Evolutionary conservation across 441 rosid species (phyloP), one percentile per base, ranked within the genome.

Genomic region (Arabidopsis lyrata): DNA sequence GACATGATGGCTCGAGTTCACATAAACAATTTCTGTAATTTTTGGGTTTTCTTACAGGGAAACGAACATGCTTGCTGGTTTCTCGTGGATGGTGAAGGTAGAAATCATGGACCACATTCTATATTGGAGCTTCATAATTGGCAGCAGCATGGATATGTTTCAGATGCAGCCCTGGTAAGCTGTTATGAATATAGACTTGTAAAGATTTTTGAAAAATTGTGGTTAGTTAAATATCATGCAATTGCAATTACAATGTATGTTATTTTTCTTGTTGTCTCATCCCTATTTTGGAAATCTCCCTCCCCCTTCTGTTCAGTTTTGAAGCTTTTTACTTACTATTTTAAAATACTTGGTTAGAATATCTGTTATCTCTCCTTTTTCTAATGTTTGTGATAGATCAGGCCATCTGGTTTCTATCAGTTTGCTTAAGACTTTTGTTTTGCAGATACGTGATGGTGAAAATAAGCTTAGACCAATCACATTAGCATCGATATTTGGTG

Each of bases 41-140:
- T 64, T 45, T 67, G 20, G 59, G 20, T 61, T 60, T 75, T 69
- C 48, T 77, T 76, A 60, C 79, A 96, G 98, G 83, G 86, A 68
- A 83, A 70, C 59, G 88, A 86, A 72, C 90, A 77, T 68, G 74
- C 86, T 68, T 86, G 95, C 83, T 96, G 97, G 99, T 85, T 89
- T 75, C 79, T 85, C 83, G 90, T 93, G 80, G 97, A 88, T 78
- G 83, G 70, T 54, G 82, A 83, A 68, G 90, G 95, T 67, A 85
- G 50, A 74, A 86, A 86, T 76, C 96, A 85, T 71, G 98, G 98
- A 66, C 97, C 97, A 1, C 88, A 90, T 85, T 83, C 89, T 61
- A 83, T 96, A 62, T 42, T 55, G 57, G 88, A 93, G 70, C 83
- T 96, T 52, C 84, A 63, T 84, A 85, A 91, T 66, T 91, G 96